A percentile compares a stretch with the other conserved stretches of the same genome.
Evolutionary conservation across 305 asterid genomes (phyloP).

Genomic region (Ajuga reptans): DNA sequence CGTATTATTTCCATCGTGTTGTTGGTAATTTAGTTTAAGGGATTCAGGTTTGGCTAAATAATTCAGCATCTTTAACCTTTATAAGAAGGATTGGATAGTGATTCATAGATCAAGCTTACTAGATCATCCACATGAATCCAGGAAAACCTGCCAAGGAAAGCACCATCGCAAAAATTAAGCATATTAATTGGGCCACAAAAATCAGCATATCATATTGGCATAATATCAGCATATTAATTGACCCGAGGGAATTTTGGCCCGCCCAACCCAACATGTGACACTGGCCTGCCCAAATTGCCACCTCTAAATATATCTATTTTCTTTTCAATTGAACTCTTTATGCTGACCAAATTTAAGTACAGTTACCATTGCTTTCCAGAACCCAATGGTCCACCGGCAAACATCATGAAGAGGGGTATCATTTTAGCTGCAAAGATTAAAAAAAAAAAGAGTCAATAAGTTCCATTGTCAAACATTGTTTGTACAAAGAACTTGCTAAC

Average conservation of each 20-base stretch:
- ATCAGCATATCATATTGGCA: too few species aligned
- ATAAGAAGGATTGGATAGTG: slow-evolving; percentile 65
- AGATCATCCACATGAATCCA: slow-evolving; percentile 93
- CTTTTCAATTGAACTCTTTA: too few species aligned
- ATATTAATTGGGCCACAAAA: too few species aligned
- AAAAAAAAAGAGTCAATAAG: background rate
- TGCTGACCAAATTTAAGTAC: background rate
- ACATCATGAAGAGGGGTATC: slow-evolving; percentile 82
- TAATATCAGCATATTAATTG: too few species aligned
- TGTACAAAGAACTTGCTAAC: background rate
- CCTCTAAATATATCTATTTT: too few species aligned
- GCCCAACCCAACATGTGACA: too few species aligned
- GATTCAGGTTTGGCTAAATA: background rate
- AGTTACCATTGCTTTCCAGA: slow-evolving; percentile 85
- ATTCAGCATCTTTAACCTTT: slow-evolving; percentile 36
- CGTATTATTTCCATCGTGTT: background rate
- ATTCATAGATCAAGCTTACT: slow-evolving; percentile 71
- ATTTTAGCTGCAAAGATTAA: slow-evolving; percentile 60
- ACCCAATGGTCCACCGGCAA: slow-evolving; percentile 94
- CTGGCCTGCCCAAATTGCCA: too few species aligned
- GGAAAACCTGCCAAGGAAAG: too few species aligned
- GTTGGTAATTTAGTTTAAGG: background rate
- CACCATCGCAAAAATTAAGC: too few species aligned
- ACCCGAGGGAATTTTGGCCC: too few species aligned
- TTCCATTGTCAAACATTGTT: background rate